Conservation (phyloP, 768 basidiomycete genomes). For the Pleurotus giganteus region DNA sequence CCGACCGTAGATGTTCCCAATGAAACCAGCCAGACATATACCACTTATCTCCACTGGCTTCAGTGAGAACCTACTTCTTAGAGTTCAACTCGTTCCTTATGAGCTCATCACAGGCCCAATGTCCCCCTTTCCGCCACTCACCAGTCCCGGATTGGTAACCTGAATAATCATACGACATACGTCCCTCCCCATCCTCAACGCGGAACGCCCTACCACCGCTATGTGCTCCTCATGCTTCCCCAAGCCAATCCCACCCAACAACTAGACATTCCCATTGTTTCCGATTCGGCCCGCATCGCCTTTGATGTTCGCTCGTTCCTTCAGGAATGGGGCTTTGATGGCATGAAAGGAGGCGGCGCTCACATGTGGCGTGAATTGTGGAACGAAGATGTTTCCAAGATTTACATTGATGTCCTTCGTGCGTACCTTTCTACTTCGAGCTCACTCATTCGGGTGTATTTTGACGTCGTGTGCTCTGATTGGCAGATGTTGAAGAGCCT, state of each 20-base stretch:
- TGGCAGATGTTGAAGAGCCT: slow-evolving; percentile 46
- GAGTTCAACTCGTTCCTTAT: slow-evolving; percentile 6
- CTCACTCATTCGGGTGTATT: slow-evolving; percentile 1
- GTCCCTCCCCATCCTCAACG: slow-evolving; percentile 90
- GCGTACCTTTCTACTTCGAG: slow-evolving; percentile 30
- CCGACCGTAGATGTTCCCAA: slow-evolving; percentile 73
- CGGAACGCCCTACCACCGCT: slow-evolving; percentile 90
- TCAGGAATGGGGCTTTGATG: slow-evolving; percentile 50
- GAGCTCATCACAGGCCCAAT: slow-evolving; percentile 58
- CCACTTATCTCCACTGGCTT: slow-evolving; percentile 82
- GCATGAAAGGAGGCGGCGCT: slow-evolving; percentile 60
- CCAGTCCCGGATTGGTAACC: slow-evolving; percentile 29
- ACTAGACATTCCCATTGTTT: slow-evolving; percentile 47
- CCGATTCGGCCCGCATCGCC: slow-evolving; percentile 44
- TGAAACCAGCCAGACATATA: slow-evolving; percentile 58
- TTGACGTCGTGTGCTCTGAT: slow-evolving; percentile 12
- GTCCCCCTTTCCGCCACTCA: slow-evolving; percentile 68
- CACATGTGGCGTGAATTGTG: slow-evolving; percentile 86
- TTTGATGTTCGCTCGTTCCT: slow-evolving; percentile 72
- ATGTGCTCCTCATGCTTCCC: slow-evolving; percentile 71
- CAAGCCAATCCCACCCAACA: slow-evolving; percentile 49
- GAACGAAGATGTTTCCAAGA: slow-evolving; percentile 57
- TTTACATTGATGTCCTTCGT: slow-evolving; percentile 70
- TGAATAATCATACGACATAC: slow-evolving; percentile 65
- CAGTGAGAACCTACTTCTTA: slow-evolving; percentile 49